These are phyloP conservation scores for Podospora pseudoanserina DNA, from an alignment of 495 filamentous ascomycete species.

Conservation along the genomic window DNA sequence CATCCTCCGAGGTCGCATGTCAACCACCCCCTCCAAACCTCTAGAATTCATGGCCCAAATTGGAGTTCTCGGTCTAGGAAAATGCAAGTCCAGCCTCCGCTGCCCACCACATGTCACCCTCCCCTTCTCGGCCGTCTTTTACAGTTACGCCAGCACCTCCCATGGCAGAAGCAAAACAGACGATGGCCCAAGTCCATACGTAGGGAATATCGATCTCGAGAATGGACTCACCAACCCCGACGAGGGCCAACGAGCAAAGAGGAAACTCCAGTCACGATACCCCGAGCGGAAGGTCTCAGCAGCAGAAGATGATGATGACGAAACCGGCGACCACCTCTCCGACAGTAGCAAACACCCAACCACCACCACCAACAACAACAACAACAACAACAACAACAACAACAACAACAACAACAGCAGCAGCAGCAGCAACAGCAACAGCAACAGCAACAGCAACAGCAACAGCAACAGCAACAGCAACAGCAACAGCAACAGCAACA, in stretches of 20 bases:
- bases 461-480: constrained; percentile 17
- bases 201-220: constrained; percentile 89
- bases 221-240: constrained; percentile 59
- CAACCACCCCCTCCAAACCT: constrained; percentile 89
- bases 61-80: constrained; percentile 83
- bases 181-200: constrained; percentile 92
- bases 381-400: constrained; percentile 27
- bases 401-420: too few species aligned
- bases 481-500: too few species aligned
- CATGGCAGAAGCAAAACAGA: constrained; percentile 58
- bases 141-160: constrained; percentile 73
- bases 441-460: not conserved
- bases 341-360: constrained; percentile 28
- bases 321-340: constrained; percentile 26
- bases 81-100: constrained; percentile 79
- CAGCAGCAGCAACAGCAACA: constrained; percentile 5
- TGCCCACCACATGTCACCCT: constrained; percentile 91
- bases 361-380: constrained; percentile 37
- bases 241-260: constrained; percentile 42
- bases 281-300: constrained; percentile 23
- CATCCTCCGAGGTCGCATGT: constrained; percentile 92
- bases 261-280: constrained; percentile 42
- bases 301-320: constrained; percentile 30
- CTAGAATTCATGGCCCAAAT: constrained; percentile 94
- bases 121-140: constrained; percentile 95